Base-by-base conservation (phyloP, 2,329 filamentous ascomycete genomes). In the Hypoxylon sp. region DNA sequence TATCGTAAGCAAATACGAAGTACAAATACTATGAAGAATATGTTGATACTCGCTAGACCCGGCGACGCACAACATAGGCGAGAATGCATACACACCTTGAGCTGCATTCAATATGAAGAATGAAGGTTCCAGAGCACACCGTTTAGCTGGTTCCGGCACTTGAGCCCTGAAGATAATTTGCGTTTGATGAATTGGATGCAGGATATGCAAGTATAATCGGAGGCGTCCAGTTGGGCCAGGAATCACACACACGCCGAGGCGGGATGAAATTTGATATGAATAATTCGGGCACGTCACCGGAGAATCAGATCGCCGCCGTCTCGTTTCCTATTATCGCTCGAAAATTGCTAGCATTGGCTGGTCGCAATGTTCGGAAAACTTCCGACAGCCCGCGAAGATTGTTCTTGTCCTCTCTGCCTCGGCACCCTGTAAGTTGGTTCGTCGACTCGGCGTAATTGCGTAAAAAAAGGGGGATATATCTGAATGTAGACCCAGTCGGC, bases 191-290 rank as follows among this genome's bases (percentile, higher is more conserved):
- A 45, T 50, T 52, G 44, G 51, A 34, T 37, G 45, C 26, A 31
- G 26, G 41, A 34, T 58, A 47, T 53, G 44, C 37, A 45, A 42
- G 47, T 55, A 46, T 38, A 51, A 36, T 50, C 37, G 38, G 42
- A 47, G 45, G 35, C 56, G 48, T 56, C 41, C 47, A 43, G 19
- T 46, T 44, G 19, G 37, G 51, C 46, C 43, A 44, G 40, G 55
- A 47, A 44, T 43, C 44, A 46, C 41, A 23, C 37, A 34, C 41
- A 43, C 42, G 36, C 42, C 38, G 46, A 29, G 34, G 36, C 20
- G 35, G 37, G 15, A 43, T 45, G 34, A 21, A 41, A 42, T 11
- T 26, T 48, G 48, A 26, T 41, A 45, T 27, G 38, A 45, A 29
- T 21, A 38, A 25, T 13, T 27, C 29, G 34, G 41, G 29, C 27